Evolutionary conservation across 179 eudicot genomes (phyloP).

Genomic region (Spinacia oleracea): DNA sequence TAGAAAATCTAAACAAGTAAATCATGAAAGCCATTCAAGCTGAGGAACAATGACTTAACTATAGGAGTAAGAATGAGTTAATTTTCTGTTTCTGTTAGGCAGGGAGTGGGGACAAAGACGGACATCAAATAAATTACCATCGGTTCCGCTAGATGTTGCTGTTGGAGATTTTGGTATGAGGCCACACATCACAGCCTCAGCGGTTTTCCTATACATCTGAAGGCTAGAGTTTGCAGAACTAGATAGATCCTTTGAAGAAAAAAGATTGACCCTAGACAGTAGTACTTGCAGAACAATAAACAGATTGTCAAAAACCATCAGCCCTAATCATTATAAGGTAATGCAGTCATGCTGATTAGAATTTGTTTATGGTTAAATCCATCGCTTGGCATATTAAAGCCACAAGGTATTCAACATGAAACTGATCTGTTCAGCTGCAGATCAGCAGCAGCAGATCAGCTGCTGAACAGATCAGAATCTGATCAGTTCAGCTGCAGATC

Average conservation of each 20-base stretch:
- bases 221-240: slow-evolving; percentile 56
- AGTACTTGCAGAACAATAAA: slow-evolving; percentile 55
- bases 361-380: not conserved
- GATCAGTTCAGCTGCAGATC: too few relatives aligned
- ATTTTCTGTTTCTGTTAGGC: too few relatives aligned
- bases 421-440: too few relatives aligned
- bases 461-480: too few relatives aligned
- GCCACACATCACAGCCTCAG: slow-evolving; percentile 92
- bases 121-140: slow-evolving; percentile 39
- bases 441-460: too few relatives aligned
- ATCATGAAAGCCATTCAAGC: not conserved
- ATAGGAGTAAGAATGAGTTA: not conserved
- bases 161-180: slow-evolving; percentile 84
- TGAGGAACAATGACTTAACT: too few relatives aligned
- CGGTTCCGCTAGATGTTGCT: slow-evolving; percentile 79
- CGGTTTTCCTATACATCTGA: slow-evolving; percentile 61
- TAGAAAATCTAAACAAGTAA: not conserved
- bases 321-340: not conserved
- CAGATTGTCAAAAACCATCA: slow-evolving; percentile 18
- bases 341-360: slow-evolving; percentile 1
- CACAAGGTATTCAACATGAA: not conserved
- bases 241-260: slow-evolving; percentile 56
- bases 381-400: not conserved
- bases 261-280: slow-evolving; percentile 74
- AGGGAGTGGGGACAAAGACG: not conserved